Evolutionary conservation across 345 rosid genomes (phyloP), one percentile per base, ranked within the genome.

Genomic region (Melastoma malabathricum): DNA sequence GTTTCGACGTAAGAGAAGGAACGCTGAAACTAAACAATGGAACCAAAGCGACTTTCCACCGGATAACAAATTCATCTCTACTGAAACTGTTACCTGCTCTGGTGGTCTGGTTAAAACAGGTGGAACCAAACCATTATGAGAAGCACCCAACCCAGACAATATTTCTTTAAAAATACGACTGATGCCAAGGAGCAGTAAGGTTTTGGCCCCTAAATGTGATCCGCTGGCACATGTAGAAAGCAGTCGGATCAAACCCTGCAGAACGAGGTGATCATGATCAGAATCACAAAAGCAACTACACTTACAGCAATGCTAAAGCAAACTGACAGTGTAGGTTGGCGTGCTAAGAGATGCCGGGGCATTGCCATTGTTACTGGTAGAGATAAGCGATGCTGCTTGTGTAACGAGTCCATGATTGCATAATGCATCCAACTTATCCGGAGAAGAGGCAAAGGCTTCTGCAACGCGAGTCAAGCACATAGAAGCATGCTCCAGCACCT

Each of bases 401-500:
- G 96, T 69, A 59, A 93, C 99, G 61, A 93, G 65, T 54, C 94
- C 96, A 74, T 93, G 89, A 71, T 93, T 83, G 68, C 99, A 93
- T 51, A 93, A 70, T 68, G 78, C 94, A 69, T 93, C 99, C 56
- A 93, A 61, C 72, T 85, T 85, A 59, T 83, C 97, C 0, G 97
- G 81, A n/a, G 75, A 72, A 12, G 89, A 83, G 20, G 97, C 87
- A 63, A 93, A 93, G 50, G 99, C 89, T 69, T 93, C 99, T 48
- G 99, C 88, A 76, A 93, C 88, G 50, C 96, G 88, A 50, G 99
- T 93, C 71, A 93, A 75, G 59, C 99, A 93, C 61, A 83, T 84
- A 64, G 99, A 93, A 58, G 99, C 99, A 63, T 85, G 86, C 61
- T 93, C 99, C 77, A 93, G 66, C 50, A 93, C 99, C 99, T 93